These are phyloP conservation scores for Fragilariopsis cylindrus DNA, from an alignment of 108 stramenopile genomes.

Conservation along the genomic window DNA sequence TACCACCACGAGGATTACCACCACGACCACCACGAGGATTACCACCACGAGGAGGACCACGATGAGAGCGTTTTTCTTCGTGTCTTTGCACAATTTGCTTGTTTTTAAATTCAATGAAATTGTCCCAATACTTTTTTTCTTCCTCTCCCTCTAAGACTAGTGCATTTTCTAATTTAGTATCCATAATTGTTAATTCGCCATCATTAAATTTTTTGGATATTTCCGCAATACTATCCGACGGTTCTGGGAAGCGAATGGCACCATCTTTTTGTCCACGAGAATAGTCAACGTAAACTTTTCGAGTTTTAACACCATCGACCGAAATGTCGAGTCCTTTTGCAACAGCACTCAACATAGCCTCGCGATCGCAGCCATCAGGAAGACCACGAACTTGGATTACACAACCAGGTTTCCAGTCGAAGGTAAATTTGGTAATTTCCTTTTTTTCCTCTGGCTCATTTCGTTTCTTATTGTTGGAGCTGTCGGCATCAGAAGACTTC, in stretches of 20 bases:
- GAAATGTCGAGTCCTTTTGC: conserved; percentile 51
- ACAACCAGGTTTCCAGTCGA: conserved; percentile 83
- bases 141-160: conserved; percentile 79
- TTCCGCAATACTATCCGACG: conserved; percentile 47
- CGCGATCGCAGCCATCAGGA: conserved; percentile 70
- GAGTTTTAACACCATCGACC: conserved; percentile 62
- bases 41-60: neutral
- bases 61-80: conserved; percentile 47
- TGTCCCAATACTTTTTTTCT: conserved; percentile 81
- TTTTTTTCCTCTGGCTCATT: conserved; percentile 29
- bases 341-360: conserved; percentile 69
- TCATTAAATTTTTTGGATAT: conserved; percentile 60
- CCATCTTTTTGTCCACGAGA: conserved; percentile 69
- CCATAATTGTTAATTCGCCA: conserved; percentile 65
- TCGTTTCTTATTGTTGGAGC: conserved; percentile 18
- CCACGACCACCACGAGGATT: neutral
- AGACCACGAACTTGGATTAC: conserved; percentile 77
- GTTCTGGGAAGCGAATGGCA: conserved; percentile 72
- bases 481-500: too few relatives aligned
- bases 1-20: neutral
- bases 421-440: conserved; percentile 40
- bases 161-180: conserved; percentile 60
- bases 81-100: conserved; percentile 56
- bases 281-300: conserved; percentile 82
- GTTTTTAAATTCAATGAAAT: conserved; percentile 76